Evolutionary conservation across 768 basidiomycete species (phyloP).

Genomic region (Leccinellum rugosiceps): DNA sequence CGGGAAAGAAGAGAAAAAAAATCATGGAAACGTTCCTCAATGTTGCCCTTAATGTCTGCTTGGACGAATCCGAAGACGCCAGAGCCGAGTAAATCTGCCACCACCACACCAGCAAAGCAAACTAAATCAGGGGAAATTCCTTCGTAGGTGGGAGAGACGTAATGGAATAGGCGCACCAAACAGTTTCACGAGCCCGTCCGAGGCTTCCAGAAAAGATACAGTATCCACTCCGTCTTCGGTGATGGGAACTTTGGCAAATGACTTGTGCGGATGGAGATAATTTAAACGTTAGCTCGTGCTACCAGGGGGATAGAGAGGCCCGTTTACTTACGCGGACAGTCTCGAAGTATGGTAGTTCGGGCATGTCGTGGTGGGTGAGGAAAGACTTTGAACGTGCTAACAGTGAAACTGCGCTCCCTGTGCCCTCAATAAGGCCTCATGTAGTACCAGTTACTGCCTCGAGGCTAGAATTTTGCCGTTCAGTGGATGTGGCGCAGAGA

Average conservation of each 20-base stretch:
- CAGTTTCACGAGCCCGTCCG: conserved; percentile 77
- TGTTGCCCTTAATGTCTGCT: conserved; percentile 64
- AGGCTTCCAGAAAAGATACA: conserved; percentile 75
- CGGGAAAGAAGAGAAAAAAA: background rate
- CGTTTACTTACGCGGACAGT: conserved; percentile 52
- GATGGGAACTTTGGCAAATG: conserved; percentile 80
- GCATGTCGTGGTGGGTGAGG: conserved; percentile 20
- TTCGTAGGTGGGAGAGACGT: conserved; percentile 13
- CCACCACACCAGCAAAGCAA: background rate
- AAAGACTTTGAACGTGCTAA: conserved; percentile 1
- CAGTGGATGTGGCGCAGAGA: conserved; percentile 21
- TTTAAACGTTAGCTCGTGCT: background rate
- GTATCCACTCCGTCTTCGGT: conserved; percentile 80
- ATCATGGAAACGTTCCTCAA: conserved; percentile 43
- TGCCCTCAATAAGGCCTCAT: conserved; percentile 15
- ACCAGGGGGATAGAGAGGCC: background rate
- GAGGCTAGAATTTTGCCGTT: conserved; percentile 20
- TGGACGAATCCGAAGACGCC: conserved; percentile 74
- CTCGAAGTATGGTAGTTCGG: conserved; percentile 57
- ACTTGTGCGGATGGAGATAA: conserved; percentile 43
- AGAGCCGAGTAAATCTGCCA: conserved; percentile 61
- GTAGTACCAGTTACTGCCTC: conserved; percentile 23
- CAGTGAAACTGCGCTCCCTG: conserved; percentile 8
- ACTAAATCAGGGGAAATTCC: conserved; percentile 10
- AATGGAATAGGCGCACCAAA: conserved; percentile 50